A percentile compares a stretch with the other conserved stretches of the same genome.
Conservation (phyloP, 2,329 filamentous ascomycete genomes). For the Phyllosticta capitalensis region DNA sequence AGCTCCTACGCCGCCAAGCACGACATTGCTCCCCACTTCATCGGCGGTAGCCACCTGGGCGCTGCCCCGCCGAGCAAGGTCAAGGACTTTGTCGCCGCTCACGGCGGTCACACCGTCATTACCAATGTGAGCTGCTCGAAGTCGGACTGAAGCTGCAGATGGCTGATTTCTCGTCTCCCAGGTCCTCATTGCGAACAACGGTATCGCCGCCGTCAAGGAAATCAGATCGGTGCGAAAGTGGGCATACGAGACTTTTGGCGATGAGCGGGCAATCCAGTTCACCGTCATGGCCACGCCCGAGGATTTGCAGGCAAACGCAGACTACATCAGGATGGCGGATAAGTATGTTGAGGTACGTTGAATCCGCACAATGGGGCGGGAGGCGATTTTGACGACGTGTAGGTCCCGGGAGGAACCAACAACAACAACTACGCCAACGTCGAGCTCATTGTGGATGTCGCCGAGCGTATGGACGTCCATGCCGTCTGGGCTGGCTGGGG, state of each 20-base stretch:
- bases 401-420: slow-evolving; percentile 94
- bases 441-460: slow-evolving; percentile 96
- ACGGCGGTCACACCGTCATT: slow-evolving; percentile 96
- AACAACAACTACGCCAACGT: slow-evolving; percentile 99
- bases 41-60: slow-evolving; percentile 81
- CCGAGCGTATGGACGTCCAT: slow-evolving; percentile 96
- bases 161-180: slow-evolving; percentile 29
- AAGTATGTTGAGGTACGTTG: slow-evolving; percentile 78
- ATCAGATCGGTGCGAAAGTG: slow-evolving; percentile 99
- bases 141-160: too few relatives aligned
- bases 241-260: slow-evolving; percentile 98
- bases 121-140: slow-evolving; percentile 72
- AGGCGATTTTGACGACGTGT: slow-evolving; percentile 16
- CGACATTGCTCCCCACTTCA: slow-evolving; percentile 84
- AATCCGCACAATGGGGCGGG: slow-evolving; percentile 10
- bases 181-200: slow-evolving; percentile 99
- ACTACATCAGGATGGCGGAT: slow-evolving; percentile 99
- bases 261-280: slow-evolving; percentile 97
- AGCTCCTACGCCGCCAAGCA: slow-evolving; percentile 70
- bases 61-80: slow-evolving; percentile 76
- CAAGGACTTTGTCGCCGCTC: slow-evolving; percentile 86
- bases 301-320: slow-evolving; percentile 92
- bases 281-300: slow-evolving; percentile 99
- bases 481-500: slow-evolving; percentile 99
- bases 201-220: slow-evolving; percentile 98